Evolutionary conservation across 2,329 filamentous ascomycete genomes (phyloP).

Genomic region (Colletotrichum eremochloae): DNA sequence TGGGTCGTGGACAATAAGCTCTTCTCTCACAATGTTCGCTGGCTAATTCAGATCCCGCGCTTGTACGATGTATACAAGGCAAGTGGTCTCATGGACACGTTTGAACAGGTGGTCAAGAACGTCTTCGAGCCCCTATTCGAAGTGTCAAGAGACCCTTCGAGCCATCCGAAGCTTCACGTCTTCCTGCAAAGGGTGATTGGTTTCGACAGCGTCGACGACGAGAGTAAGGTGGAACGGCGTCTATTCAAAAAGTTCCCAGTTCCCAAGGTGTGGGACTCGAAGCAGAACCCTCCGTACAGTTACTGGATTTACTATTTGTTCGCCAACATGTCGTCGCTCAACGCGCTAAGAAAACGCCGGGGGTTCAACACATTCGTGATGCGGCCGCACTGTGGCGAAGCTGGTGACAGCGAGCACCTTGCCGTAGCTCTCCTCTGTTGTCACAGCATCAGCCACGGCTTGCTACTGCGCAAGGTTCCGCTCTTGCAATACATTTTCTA

Average conservation of each 20-base stretch:
- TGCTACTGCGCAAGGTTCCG: conserved; percentile 93
- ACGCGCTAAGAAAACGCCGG: conserved; percentile 88
- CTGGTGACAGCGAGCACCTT: conserved; percentile 95
- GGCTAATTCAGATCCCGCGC: conserved; percentile 95
- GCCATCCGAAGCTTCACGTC: conserved; percentile 92
- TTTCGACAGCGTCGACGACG: conserved; percentile 97
- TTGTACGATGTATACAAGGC: conserved; percentile 97
- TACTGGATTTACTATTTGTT: conserved; percentile 99
- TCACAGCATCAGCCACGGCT: conserved; percentile 96
- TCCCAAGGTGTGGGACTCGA: conserved; percentile 88
- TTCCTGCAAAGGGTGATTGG: conserved; percentile 96
- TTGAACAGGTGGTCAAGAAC: conserved; percentile 90
- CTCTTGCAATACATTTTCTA: conserved; percentile 98
- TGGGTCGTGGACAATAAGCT: conserved; percentile 99
- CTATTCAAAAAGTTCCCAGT: conserved; percentile 97
- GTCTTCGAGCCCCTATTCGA: conserved; percentile 95
- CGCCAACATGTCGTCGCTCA: conserved; percentile 92
- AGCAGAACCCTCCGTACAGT: conserved; percentile 97
- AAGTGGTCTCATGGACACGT: conserved; percentile 86
- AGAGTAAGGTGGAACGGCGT: conserved; percentile 94
- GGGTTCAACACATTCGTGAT: conserved; percentile 97
- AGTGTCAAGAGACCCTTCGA: conserved; percentile 87
- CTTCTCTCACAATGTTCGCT: conserved; percentile 96
- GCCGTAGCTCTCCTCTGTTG: conserved; percentile 92
- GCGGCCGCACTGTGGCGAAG: conserved; percentile 95